These are phyloP conservation scores for Chlorencoelia australis DNA, from an alignment of 2,329 filamentous ascomycete genomes.

Conservation along the genomic window DNA sequence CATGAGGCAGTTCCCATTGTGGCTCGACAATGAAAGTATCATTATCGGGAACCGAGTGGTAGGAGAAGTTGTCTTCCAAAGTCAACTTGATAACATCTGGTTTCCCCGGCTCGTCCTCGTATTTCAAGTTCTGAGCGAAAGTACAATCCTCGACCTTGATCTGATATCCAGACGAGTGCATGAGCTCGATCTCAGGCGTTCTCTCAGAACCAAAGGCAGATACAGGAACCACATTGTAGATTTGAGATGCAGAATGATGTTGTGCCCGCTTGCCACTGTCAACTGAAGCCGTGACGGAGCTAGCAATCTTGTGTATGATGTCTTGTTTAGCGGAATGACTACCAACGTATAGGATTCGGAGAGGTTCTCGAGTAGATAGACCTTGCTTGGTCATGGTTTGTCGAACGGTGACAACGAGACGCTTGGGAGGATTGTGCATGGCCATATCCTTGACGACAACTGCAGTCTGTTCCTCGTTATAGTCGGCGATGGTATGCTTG, in stretches of 20 bases:
- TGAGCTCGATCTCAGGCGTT: slow-evolving; percentile 40
- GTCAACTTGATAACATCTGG: slow-evolving; percentile 32
- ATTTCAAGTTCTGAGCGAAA: slow-evolving; percentile 28
- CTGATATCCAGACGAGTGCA: slow-evolving; percentile 40
- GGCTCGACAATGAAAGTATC: slow-evolving; percentile 31
- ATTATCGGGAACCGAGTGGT: slow-evolving; percentile 29
- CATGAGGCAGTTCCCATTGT: slow-evolving; percentile 37
- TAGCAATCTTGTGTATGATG: slow-evolving; percentile 38
- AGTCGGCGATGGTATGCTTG: slow-evolving; percentile 37
- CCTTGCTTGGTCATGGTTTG: slow-evolving; percentile 39
- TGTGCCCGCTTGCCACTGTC: slow-evolving; percentile 24
- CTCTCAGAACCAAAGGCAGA: slow-evolving; percentile 37
- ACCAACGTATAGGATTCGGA: slow-evolving; percentile 41
- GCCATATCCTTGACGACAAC: slow-evolving; percentile 27
- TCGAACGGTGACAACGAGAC: slow-evolving; percentile 34
- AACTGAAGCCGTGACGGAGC: slow-evolving; percentile 35
- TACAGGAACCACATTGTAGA: slow-evolving; percentile 42
- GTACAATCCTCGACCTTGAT: slow-evolving; percentile 41
- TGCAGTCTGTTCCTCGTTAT: slow-evolving; percentile 32
- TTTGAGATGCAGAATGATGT: slow-evolving; percentile 30
- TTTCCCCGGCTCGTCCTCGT: slow-evolving; percentile 26
- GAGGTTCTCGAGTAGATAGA: slow-evolving; percentile 35
- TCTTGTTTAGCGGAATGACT: slow-evolving; percentile 31
- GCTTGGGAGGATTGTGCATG: slow-evolving; percentile 28
- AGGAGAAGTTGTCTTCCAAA: slow-evolving; percentile 29